phyloP scores from a whole-genome alignment of 2,329 filamentous ascomycete species.

The Penicillium sp. region DNA sequence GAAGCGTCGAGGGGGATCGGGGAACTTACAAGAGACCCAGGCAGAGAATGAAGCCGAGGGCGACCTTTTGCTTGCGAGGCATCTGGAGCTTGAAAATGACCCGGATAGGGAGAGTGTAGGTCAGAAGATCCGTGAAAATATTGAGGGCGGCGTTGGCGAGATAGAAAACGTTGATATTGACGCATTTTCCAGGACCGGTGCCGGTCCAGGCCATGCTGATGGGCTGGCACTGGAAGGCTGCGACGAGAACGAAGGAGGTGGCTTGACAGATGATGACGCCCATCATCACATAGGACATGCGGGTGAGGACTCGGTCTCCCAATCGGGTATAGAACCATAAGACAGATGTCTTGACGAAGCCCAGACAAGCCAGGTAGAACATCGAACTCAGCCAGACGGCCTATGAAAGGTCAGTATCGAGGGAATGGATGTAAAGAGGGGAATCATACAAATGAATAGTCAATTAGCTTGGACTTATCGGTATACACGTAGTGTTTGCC shows the following conservation, averaged over 20 bases:
- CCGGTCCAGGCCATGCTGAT: constrained; percentile 41
- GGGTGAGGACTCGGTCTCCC: constrained; percentile 39
- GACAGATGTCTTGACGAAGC: constrained; percentile 51
- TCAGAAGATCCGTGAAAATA: constrained; percentile 58
- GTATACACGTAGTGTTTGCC: constrained; percentile 15
- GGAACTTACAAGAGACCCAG: constrained; percentile 48
- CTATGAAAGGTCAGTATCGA: constrained; percentile 21
- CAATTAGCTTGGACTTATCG: constrained; percentile 9
- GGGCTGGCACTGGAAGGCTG: constrained; percentile 47
- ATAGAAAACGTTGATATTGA: constrained; percentile 52
- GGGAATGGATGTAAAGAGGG: background rate
- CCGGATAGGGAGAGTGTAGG: constrained; percentile 53
- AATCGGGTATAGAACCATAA: constrained; percentile 48
- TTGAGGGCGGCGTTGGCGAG: constrained; percentile 58
- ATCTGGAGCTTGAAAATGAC: constrained; percentile 49
- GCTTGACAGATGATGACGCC: constrained; percentile 43
- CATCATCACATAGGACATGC: constrained; percentile 41
- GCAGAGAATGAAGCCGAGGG: constrained; percentile 50
- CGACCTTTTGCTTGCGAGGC: constrained; percentile 47
- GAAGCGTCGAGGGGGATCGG: background rate
- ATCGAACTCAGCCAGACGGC: constrained; percentile 49
- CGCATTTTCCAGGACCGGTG: constrained; percentile 39
- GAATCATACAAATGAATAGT: constrained; percentile 21
- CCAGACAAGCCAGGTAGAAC: constrained; percentile 49
- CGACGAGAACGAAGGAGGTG: constrained; percentile 42